A percentile compares a stretch with the other conserved stretches of the same genome.
phyloP scores from a whole-genome alignment of 495 filamentous ascomycete genomes.

The Podospora fimiseda region DNA sequence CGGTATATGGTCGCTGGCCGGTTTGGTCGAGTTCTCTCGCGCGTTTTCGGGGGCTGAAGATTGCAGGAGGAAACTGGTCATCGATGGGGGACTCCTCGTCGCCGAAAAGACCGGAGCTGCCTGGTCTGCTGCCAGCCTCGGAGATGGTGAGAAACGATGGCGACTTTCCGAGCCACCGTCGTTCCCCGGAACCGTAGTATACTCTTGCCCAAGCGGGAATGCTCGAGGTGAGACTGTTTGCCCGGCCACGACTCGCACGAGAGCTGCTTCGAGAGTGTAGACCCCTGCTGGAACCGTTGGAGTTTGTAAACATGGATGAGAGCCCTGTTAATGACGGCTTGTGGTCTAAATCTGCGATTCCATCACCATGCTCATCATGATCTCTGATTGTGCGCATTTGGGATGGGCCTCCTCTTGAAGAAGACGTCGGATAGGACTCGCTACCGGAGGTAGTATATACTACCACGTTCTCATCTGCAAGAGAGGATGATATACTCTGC shows the following conservation, averaged over 20 bases:
- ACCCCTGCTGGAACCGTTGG: conserved; percentile 38
- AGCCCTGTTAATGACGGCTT: conserved; percentile 43
- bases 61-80: conserved; percentile 41
- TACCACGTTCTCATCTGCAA: conserved; percentile 31
- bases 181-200: conserved; percentile 51
- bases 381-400: conserved; percentile 36
- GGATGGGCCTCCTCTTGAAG: conserved; percentile 28
- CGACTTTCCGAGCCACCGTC: conserved; percentile 35
- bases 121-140: conserved; percentile 34
- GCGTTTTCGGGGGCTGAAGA: conserved; percentile 49
- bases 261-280: conserved; percentile 44
- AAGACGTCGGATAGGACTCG: conserved; percentile 37
- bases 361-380: conserved; percentile 51
- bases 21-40: conserved; percentile 30
- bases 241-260: conserved; percentile 22
- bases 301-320: conserved; percentile 34
- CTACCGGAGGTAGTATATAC: conserved; percentile 20
- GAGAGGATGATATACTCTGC: conserved; percentile 48
- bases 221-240: conserved; percentile 50
- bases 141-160: conserved; percentile 34
- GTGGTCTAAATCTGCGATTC: conserved; percentile 44
- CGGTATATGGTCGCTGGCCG: conserved; percentile 17
- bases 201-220: conserved; percentile 61
- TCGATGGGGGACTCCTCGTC: conserved; percentile 38
- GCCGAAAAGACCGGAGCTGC: conserved; percentile 28